These are phyloP conservation scores for Aspergillus fructus DNA, from an alignment of 2,329 filamentous ascomycete genomes.

Conservation along the genomic window DNA sequence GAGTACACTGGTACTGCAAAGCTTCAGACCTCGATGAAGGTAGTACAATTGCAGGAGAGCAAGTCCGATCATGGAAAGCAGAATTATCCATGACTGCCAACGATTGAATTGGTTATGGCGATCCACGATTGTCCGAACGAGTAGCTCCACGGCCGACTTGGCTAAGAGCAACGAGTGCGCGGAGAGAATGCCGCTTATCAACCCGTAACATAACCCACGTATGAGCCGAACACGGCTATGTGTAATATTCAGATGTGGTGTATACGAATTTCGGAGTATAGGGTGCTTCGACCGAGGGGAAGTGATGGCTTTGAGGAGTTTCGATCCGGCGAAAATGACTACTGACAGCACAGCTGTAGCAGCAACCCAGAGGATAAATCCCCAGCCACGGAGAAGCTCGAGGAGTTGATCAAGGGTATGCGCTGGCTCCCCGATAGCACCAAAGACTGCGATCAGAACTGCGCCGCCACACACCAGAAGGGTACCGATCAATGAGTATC, in stretches of 20 bases:
- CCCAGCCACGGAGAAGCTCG: slow-evolving; percentile 66
- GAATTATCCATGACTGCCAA: slow-evolving; percentile 92
- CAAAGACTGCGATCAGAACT: slow-evolving; percentile 89
- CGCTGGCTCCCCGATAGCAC: slow-evolving; percentile 87
- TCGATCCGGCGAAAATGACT: slow-evolving; percentile 62
- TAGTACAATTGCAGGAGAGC: slow-evolving; percentile 93
- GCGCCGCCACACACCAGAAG: slow-evolving; percentile 83
- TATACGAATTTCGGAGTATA: slow-evolving; percentile 47
- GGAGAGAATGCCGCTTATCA: slow-evolving; percentile 87
- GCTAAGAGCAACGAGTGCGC: slow-evolving; percentile 91
- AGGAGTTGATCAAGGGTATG: slow-evolving; percentile 84
- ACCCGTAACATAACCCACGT: slow-evolving; percentile 82
- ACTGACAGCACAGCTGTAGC: slow-evolving; percentile 73
- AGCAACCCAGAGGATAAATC: slow-evolving; percentile 88
- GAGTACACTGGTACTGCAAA: slow-evolving; percentile 64
- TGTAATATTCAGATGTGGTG: slow-evolving; percentile 32
- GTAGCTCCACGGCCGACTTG: slow-evolving; percentile 92
- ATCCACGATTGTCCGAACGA: slow-evolving; percentile 83
- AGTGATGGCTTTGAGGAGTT: slow-evolving; percentile 40
- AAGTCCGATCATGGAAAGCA: slow-evolving; percentile 75
- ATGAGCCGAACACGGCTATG: slow-evolving; percentile 70
- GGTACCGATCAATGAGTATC: slow-evolving; percentile 88
- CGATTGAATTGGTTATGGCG: slow-evolving; percentile 89
- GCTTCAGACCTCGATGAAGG: slow-evolving; percentile 86
- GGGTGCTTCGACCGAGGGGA: slow-evolving; percentile 33